phyloP scores from a whole-genome alignment of 495 filamentous ascomycete species.

The Lasiosphaeria hispida region DNA sequence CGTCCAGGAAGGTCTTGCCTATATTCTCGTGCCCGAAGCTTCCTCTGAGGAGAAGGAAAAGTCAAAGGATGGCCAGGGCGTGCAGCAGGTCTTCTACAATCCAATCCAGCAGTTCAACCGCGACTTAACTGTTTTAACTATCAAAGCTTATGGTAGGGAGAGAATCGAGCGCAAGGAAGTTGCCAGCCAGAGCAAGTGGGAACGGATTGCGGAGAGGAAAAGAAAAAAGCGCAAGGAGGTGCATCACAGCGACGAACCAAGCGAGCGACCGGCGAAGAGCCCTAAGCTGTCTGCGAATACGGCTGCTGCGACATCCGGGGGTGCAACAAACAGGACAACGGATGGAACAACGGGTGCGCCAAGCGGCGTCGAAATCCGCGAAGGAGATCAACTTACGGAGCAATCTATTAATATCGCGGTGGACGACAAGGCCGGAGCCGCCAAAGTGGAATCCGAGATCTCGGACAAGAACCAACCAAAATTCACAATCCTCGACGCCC shows the following conservation, averaged over 20 bases:
- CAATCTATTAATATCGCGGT: not conserved
- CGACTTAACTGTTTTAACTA: constrained; percentile 87
- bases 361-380: no score
- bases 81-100: constrained; percentile 93
- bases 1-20: constrained; percentile 45
- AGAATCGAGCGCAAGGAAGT: constrained; percentile 47
- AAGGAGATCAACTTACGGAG: constrained; percentile 18
- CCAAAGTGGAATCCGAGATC: constrained; percentile 9
- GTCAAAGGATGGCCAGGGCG: constrained; percentile 35
- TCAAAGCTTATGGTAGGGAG: constrained; percentile 78
- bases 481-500: constrained; percentile 87
- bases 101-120: constrained; percentile 98
- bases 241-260: constrained; percentile 7
- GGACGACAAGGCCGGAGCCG: not conserved
- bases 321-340: constrained; percentile 7
- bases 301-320: constrained; percentile 9
- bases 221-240: constrained; percentile 41
- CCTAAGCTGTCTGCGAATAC: constrained; percentile 21
- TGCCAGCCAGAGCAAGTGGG: constrained; percentile 36
- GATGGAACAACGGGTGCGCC: constrained; percentile 21
- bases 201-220: constrained; percentile 42
- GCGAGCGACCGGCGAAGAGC: constrained; percentile 27
- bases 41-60: constrained; percentile 27
- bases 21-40: constrained; percentile 44
- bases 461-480: constrained; percentile 24